Conservation (phyloP, 2,329 filamentous ascomycete genomes). For the Xylariaceae sp. region DNA sequence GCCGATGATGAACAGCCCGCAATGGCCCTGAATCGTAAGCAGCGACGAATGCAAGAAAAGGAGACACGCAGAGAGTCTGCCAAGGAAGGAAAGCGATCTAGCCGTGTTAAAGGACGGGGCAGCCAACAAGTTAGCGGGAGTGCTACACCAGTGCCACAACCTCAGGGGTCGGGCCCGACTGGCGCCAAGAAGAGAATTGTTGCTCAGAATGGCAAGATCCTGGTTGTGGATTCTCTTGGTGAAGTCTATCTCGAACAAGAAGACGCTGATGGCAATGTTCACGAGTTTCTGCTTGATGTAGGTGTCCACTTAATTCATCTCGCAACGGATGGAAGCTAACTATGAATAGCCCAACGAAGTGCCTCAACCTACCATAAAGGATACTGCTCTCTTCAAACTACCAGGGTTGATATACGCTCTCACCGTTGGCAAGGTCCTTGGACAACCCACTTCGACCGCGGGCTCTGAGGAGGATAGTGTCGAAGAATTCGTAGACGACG, state of each 20-base stretch:
- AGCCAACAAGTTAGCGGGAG: constrained; percentile 52
- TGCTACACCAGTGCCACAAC: constrained; percentile 61
- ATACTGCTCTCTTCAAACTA: constrained; percentile 83
- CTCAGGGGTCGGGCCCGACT: constrained; percentile 63
- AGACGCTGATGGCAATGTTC: constrained; percentile 82
- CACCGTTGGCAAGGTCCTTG: constrained; percentile 59
- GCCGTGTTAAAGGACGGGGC: constrained; percentile 45
- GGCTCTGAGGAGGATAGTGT: constrained; percentile 49
- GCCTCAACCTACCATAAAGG: constrained; percentile 73
- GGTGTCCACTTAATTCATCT: constrained; percentile 47
- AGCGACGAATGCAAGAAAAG: constrained; percentile 88
- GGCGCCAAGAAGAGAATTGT: constrained; percentile 87
- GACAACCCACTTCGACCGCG: constrained; percentile 37
- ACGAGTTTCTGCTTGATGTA: constrained; percentile 89
- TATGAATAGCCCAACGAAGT: constrained; percentile 75
- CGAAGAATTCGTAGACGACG: constrained; percentile 48
- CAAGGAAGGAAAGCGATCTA: constrained; percentile 58
- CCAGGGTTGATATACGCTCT: constrained; percentile 75
- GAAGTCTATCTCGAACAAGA: constrained; percentile 95
- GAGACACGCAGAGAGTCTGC: constrained; percentile 75
- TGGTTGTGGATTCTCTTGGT: constrained; percentile 89
- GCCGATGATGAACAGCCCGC: constrained; percentile 58
- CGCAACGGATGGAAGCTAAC: constrained; percentile 14
- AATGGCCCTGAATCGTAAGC: constrained; percentile 77
- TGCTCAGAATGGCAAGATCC: constrained; percentile 92